These are phyloP conservation scores for Hypoxylon sp. DNA, from an alignment of 2,329 filamentous ascomycete species.

Conservation along the genomic window DNA sequence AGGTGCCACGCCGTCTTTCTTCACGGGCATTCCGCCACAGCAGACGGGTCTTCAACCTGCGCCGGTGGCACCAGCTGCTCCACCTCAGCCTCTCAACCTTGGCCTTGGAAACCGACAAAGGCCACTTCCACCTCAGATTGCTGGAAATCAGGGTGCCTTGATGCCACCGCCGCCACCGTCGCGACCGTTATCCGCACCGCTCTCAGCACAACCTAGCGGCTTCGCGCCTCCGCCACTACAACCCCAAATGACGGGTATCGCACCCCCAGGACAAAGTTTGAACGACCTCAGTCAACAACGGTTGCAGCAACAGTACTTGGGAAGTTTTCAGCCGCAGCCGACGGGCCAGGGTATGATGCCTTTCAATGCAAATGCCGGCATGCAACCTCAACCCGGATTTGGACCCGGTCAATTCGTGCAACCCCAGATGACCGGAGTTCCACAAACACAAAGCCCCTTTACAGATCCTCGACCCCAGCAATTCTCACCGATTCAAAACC, in stretches of 20 bases:
- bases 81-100: slow-evolving; percentile 61
- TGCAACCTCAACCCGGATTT: slow-evolving; percentile 59
- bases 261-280: slow-evolving; percentile 82
- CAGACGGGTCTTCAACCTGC: slow-evolving; percentile 61
- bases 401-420: slow-evolving; percentile 62
- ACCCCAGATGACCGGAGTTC: slow-evolving; percentile 57
- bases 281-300: slow-evolving; percentile 78
- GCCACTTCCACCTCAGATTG: slow-evolving; percentile 76
- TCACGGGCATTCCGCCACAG: slow-evolving; percentile 64
- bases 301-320: slow-evolving; percentile 71
- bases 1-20: slow-evolving; percentile 73
- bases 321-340: slow-evolving; percentile 58
- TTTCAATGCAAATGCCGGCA: slow-evolving; percentile 56
- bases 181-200: slow-evolving; percentile 88
- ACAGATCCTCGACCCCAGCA: slow-evolving; percentile 59
- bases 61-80: slow-evolving; percentile 59
- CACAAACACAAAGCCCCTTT: slow-evolving; percentile 61
- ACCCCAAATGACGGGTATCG: slow-evolving; percentile 87
- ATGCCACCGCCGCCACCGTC: slow-evolving; percentile 82
- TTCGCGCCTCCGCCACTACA: slow-evolving; percentile 83
- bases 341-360: slow-evolving; percentile 58
- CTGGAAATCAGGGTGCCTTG: slow-evolving; percentile 73
- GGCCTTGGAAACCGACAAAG: slow-evolving; percentile 71
- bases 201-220: slow-evolving; percentile 79
- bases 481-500: slow-evolving; percentile 68